A percentile compares a stretch with the other conserved stretches of the same genome.
These are phyloP conservation scores for Aegilops longissima DNA, from an alignment of 176 grass and related monocot species.

Conservation along the genomic window DNA sequence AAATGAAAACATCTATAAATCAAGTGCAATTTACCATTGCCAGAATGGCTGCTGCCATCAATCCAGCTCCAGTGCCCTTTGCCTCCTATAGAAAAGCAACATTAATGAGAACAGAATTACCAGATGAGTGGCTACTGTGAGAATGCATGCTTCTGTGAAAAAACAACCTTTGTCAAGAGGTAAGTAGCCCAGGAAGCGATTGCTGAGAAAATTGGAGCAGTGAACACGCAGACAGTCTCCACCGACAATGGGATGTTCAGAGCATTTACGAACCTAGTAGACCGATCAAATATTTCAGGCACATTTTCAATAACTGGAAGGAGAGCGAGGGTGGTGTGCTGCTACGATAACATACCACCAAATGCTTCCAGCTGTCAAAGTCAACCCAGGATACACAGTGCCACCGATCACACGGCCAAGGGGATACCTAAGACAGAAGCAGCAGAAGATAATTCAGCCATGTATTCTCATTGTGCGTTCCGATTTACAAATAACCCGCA, in stretches of 20 bases:
- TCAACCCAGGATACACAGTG: constrained; percentile 96
- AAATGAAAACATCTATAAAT: not conserved
- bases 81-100: constrained; percentile 63
- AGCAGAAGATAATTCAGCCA: not conserved
- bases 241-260: constrained; percentile 93
- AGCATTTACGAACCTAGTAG: constrained; percentile 73
- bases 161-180: constrained; percentile 84
- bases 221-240: constrained; percentile 99
- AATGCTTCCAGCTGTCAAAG: constrained; percentile 94
- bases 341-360: constrained; percentile 63
- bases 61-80: constrained; percentile 95
- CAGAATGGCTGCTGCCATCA: constrained; percentile 86
- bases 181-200: constrained; percentile 96
- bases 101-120: constrained; percentile 3
- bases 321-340: not conserved
- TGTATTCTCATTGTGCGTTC: not conserved
- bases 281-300: constrained; percentile 36
- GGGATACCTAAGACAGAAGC: constrained; percentile 71
- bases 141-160: constrained; percentile 2
- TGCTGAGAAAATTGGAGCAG: constrained; percentile 97
- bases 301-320: constrained; percentile 10
- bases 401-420: constrained; percentile 98
- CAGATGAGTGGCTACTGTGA: constrained; percentile 7
- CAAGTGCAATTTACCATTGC: constrained; percentile 63
- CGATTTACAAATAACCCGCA: not conserved